These are phyloP conservation scores for Mortierella claussenii DNA, from an alignment of 192 early-diverging fungal species.

Conservation along the genomic window DNA sequence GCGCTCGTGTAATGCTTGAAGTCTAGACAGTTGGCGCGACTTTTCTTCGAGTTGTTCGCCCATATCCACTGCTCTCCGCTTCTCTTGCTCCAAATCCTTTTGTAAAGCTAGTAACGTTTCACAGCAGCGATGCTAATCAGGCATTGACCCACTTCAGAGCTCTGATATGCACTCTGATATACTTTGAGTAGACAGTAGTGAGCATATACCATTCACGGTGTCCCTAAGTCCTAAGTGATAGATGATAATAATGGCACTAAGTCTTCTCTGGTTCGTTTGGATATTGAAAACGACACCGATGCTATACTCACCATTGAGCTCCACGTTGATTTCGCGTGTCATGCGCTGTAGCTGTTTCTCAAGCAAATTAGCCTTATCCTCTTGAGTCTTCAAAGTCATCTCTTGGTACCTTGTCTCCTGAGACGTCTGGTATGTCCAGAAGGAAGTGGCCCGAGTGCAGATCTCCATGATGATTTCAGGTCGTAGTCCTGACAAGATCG, in stretches of 20 bases:
- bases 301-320: constrained; percentile 35
- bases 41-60: constrained; percentile 59
- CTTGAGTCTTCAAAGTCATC: constrained; percentile 45
- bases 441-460: constrained; percentile 68
- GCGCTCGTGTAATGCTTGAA: constrained; percentile 46
- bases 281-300: too few species aligned
- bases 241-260: too few species aligned
- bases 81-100: constrained; percentile 51
- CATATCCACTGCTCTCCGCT: constrained; percentile 44
- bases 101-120: constrained; percentile 32
- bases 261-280: too few species aligned
- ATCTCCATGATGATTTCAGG: constrained; percentile 74
- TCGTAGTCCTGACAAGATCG: constrained; percentile 72
- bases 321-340: constrained; percentile 40
- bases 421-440: constrained; percentile 73
- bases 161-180: too few species aligned
- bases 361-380: constrained; percentile 43
- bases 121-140: too few species aligned
- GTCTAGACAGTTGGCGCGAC: constrained; percentile 59
- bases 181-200: too few species aligned
- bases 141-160: too few species aligned
- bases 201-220: constrained; percentile 22
- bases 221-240: constrained; percentile 11
- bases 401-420: constrained; percentile 62
- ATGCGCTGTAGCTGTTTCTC: constrained; percentile 51